Conservation (phyloP, 1,284 basidiomycete species). For the Lignosus rhinocerotis region DNA sequence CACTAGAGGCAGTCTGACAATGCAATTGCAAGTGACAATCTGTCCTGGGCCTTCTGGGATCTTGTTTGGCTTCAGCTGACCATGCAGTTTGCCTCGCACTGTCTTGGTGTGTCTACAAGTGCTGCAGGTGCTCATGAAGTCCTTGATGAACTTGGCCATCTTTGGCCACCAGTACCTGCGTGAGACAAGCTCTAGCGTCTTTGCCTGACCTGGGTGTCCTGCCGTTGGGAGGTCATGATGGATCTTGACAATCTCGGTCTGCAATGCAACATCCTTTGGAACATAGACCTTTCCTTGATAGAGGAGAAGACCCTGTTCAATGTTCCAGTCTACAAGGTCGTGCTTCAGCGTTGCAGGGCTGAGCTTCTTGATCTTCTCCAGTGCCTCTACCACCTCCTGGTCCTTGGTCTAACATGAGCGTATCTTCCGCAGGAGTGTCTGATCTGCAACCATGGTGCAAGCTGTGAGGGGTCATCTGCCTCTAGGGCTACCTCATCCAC, state of each 20-base stretch:
- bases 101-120: neutral
- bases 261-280: neutral
- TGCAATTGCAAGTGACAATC: neutral
- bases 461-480: neutral
- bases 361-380: too few relatives aligned
- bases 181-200: neutral
- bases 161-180: neutral
- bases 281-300: neutral
- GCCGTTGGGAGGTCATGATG: neutral
- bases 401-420: too few relatives aligned
- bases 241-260: neutral
- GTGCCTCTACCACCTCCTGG: too few relatives aligned
- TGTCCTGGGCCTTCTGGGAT: neutral
- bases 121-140: neutral
- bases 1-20: neutral
- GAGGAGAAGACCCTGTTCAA: too few relatives aligned
- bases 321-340: too few relatives aligned
- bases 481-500: slow-evolving; percentile 24
- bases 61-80: neutral
- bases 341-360: too few relatives aligned
- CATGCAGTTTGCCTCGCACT: neutral
- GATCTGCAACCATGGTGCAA: neutral
- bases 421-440: too few relatives aligned
- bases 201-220: neutral
- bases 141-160: neutral